Percentiles rank a stretch among this genome's conserved stretches.
phyloP scores from a whole-genome alignment of 1,284 basidiomycete species.

The Phellinidium pouzarii region DNA sequence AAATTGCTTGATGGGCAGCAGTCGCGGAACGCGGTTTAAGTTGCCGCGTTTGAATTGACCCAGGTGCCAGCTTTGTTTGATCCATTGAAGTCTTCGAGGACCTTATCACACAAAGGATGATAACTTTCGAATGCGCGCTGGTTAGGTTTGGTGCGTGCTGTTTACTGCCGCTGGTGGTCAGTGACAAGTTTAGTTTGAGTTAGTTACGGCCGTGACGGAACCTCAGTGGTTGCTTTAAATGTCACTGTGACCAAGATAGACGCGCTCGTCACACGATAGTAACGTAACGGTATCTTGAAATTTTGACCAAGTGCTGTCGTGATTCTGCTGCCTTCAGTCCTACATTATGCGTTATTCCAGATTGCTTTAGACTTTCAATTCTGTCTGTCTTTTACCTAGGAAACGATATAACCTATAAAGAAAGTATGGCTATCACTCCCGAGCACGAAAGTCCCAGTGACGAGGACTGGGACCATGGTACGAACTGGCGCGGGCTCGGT shows the following conservation, averaged over 20 bases:
- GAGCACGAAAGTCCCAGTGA: slow-evolving; percentile 27
- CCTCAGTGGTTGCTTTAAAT: neutral
- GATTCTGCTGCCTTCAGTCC: neutral
- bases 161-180: too few species aligned
- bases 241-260: neutral
- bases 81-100: neutral
- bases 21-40: neutral
- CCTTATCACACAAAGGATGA: neutral
- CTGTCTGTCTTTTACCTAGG: neutral
- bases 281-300: neutral
- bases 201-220: too few species aligned
- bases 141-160: neutral
- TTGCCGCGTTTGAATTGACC: neutral
- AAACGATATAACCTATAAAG: neutral
- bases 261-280: neutral
- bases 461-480: slow-evolving; percentile 54
- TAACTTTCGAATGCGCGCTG: too few species aligned
- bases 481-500: slow-evolving; percentile 65
- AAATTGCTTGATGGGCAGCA: neutral
- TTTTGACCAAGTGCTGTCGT: neutral
- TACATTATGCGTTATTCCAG: neutral
- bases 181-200: too few species aligned
- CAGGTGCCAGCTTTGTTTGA: neutral
- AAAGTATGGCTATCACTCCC: slow-evolving; percentile 15
- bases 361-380: neutral